phyloP scores from a whole-genome alignment of 1,284 basidiomycete species.

The Ustilago shanxiensis region DNA sequence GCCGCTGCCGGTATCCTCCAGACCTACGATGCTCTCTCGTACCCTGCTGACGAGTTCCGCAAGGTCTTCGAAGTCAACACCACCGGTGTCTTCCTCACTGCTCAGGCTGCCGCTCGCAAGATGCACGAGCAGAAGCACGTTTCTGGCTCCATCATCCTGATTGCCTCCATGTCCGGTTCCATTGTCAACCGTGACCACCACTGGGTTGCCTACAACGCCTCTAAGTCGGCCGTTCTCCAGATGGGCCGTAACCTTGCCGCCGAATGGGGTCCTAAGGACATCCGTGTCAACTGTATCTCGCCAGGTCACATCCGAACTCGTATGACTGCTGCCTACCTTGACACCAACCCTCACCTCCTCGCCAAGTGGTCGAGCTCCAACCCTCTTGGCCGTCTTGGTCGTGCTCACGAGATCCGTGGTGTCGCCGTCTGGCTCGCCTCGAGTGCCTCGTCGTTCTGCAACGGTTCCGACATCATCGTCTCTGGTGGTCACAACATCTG shows the following conservation, averaged over 20 bases:
- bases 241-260: conserved; percentile 86
- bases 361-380: conserved; percentile 81
- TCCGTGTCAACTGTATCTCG: conserved; percentile 71
- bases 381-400: conserved; percentile 80
- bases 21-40: conserved; percentile 77
- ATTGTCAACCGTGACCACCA: conserved; percentile 80
- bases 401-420: conserved; percentile 82
- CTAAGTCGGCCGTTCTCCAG: conserved; percentile 84
- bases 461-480: conserved; percentile 67
- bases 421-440: conserved; percentile 83
- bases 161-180: conserved; percentile 87
- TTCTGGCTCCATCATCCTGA: conserved; percentile 83
- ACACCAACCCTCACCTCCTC: conserved; percentile 78
- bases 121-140: conserved; percentile 78
- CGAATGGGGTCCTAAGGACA: conserved; percentile 79
- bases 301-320: conserved; percentile 72
- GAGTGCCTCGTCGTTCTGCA: conserved; percentile 69
- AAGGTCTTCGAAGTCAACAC: conserved; percentile 79
- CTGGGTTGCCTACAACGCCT: conserved; percentile 85
- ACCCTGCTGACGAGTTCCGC: conserved; percentile 79
- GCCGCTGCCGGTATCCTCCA: conserved; percentile 83
- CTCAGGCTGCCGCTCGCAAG: conserved; percentile 82
- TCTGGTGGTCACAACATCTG: conserved; percentile 70
- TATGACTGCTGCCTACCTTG: conserved; percentile 83
- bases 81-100: conserved; percentile 81